Conservation (phyloP, 805 yeast species). For the Candida cerambycidarum region DNA sequence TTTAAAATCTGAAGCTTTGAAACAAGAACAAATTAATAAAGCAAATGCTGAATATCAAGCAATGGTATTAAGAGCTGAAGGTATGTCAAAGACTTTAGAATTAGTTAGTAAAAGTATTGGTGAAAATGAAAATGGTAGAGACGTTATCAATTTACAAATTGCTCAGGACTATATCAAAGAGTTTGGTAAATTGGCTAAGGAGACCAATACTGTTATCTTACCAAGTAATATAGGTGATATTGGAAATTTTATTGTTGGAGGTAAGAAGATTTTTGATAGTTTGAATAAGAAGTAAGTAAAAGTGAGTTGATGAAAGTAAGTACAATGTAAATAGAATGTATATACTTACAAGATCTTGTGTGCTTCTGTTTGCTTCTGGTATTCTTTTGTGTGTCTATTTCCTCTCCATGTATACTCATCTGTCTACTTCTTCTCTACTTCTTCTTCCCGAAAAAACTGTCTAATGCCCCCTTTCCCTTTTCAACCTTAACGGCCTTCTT, state of each 20-base stretch:
- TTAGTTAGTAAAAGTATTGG: slow-evolving; percentile 65
- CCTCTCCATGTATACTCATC: too few species aligned
- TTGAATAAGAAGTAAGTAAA: slow-evolving; percentile 7
- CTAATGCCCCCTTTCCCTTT: slow-evolving; percentile 66
- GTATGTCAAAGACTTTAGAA: slow-evolving; percentile 70
- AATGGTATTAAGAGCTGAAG: slow-evolving; percentile 61
- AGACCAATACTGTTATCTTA: slow-evolving; percentile 71
- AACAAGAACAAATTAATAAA: slow-evolving; percentile 58
- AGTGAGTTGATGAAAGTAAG: too few species aligned
- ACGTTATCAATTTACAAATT: slow-evolving; percentile 75
- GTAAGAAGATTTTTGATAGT: slow-evolving; percentile 63
- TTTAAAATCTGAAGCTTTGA: slow-evolving; percentile 72
- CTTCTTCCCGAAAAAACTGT: slow-evolving; percentile 55
- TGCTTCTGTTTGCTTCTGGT: too few species aligned
- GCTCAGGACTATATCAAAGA: slow-evolving; percentile 85
- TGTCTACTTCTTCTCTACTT: not conserved
- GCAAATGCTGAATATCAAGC: slow-evolving; percentile 80
- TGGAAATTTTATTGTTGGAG: slow-evolving; percentile 73
- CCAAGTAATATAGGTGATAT: slow-evolving; percentile 77
- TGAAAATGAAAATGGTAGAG: slow-evolving; percentile 66
- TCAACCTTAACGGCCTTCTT: slow-evolving; percentile 40
- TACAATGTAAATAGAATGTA: not conserved
- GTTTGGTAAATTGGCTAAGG: slow-evolving; percentile 80
- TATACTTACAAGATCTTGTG: too few species aligned
- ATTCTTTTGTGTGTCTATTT: too few species aligned